These are phyloP conservation scores for Apiotrichum mycotoxinovorans DNA, from an alignment of 1,284 basidiomycete genomes.

Conservation along the genomic window DNA sequence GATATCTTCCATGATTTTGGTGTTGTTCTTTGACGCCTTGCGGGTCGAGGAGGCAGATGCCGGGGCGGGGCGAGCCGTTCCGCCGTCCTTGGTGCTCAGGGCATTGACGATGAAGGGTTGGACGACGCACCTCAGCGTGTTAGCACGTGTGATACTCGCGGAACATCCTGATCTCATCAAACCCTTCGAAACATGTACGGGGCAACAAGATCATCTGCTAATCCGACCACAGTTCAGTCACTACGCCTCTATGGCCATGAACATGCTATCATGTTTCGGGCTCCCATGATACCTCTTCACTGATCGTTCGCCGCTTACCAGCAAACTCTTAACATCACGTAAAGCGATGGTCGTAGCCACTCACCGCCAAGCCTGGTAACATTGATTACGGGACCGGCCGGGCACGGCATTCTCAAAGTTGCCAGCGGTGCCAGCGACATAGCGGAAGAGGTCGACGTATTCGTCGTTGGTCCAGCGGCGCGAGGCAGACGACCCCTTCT, in stretches of 20 bases:
- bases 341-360: background rate
- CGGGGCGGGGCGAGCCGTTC: background rate
- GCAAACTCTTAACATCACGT: too few species aligned
- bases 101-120: background rate
- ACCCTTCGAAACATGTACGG: too few species aligned
- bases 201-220: background rate
- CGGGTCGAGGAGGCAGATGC: background rate
- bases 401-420: background rate
- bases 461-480: slow-evolving; percentile 6
- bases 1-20: background rate
- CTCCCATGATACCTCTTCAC: too few species aligned
- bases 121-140: background rate
- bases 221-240: too few species aligned
- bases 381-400: slow-evolving; percentile 4
- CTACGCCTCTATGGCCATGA: too few species aligned
- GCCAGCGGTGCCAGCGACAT: background rate
- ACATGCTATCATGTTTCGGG: too few species aligned
- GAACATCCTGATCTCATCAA: too few species aligned
- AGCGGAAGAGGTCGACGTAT: slow-evolving; percentile 4
- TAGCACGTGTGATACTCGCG: too few species aligned
- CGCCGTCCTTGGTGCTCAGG: background rate
- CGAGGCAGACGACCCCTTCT: background rate
- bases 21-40: background rate
- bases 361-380: slow-evolving; percentile 1
- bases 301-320: too few species aligned